phyloP scores from a whole-genome alignment of 352 stramenopile species.

The Salisapilia sapeloensis region DNA sequence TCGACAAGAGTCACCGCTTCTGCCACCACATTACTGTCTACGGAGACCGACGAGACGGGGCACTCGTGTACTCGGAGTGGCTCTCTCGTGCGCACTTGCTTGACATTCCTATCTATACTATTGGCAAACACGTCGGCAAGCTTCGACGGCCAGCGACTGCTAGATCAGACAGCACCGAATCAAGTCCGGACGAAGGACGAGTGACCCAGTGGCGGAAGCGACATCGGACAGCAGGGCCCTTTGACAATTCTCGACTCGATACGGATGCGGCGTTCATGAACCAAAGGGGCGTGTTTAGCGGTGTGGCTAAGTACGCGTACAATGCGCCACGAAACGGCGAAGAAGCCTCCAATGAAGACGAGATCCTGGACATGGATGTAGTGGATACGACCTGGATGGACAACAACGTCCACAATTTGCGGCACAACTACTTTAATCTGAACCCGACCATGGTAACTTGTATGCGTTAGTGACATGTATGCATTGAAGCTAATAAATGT shows the following conservation, averaged over 20 bases:
- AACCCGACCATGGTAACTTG: conserved; percentile 58
- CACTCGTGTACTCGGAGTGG: conserved; percentile 58
- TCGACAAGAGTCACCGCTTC: conserved; percentile 30
- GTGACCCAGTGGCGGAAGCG: conserved; percentile 5
- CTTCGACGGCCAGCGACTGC: too few relatives aligned
- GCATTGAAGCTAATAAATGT: neutral
- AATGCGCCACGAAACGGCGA: conserved; percentile 9
- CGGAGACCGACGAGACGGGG: conserved; percentile 48
- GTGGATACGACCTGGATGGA: conserved; percentile 82
- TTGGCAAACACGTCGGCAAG: conserved; percentile 29
- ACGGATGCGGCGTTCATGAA: conserved; percentile 47
- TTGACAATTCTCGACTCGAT: too few relatives aligned
- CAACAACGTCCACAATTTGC: conserved; percentile 68
- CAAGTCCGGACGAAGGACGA: conserved; percentile 10
- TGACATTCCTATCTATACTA: conserved; percentile 25
- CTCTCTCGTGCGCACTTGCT: conserved; percentile 21
- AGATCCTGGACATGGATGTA: conserved; percentile 72
- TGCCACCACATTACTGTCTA: conserved; percentile 57
- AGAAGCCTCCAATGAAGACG: conserved; percentile 4
- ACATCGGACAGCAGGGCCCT: too few relatives aligned
- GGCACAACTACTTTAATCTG: conserved; percentile 79
- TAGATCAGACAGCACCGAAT: too few relatives aligned
- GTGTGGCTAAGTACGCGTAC: conserved; percentile 34
- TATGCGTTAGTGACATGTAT: conserved; percentile 3
- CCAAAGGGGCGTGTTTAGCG: conserved; percentile 25